Evolutionary conservation across 1,284 basidiomycete genomes (phyloP), one percentile per base, ranked within the genome.

Genomic region (Wolfiporia cocos): DNA sequence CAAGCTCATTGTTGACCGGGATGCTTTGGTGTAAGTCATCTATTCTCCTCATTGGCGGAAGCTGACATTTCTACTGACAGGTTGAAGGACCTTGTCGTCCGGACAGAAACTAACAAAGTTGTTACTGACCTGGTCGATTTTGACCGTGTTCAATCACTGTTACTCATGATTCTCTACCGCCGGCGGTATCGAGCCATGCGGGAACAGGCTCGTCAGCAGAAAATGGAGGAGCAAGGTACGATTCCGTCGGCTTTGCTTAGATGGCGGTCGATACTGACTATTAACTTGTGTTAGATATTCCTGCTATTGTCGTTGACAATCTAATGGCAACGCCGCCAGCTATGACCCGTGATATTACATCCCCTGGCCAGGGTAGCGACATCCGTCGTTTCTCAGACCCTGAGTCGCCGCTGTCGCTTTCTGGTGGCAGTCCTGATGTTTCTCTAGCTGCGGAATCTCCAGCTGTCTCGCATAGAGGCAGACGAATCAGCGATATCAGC

Each of bases 1-100:
- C 66, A 95, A 91, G 63, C 68, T 98, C 44, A 92, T 98, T 51
- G 78, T 92, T 46, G 92, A 96, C 59, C 79, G 78, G 23, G 84
- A 91, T 37, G 92, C 91, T 10, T 65, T 95, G n/a, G 74, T 81
- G 91, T 93, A 58, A 59, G 86, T 63, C 5, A 20, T 34, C n/a
- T 10, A 6, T 30, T 6, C 6, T 19, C 18, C 4, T 38, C 7
- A 22, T 42, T 2, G 39, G 9, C 26, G 26, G 26, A 28, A 7
- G 26, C 23, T 18, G 15, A 26, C 21, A 56, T 29, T 45, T 37
- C 28, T 36, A 34, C 18, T 21, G 34, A 5, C 48, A 95, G 91
- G 20, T 62, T 94, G 49, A 84, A 91, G 49, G 92, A 95, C 48
- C 73, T 92, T 1, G 76, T 92, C 11, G 68, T 73, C 10, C 70